Base-by-base conservation (phyloP, 179 eudicot genomes). In the Vitellaria paradoxa region DNA sequence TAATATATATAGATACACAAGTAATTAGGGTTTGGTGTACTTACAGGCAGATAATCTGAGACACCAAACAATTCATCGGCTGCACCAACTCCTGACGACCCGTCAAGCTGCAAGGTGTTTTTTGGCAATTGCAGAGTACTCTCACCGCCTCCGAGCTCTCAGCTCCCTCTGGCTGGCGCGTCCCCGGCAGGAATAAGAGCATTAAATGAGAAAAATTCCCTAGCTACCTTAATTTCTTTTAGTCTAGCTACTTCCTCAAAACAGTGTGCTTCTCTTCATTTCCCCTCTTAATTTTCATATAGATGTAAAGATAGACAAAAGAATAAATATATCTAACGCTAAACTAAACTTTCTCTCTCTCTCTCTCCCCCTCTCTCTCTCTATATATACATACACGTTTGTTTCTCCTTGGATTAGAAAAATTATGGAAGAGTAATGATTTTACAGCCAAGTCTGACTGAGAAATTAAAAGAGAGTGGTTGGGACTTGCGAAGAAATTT, bases 131-230 rank as follows among this genome's bases (percentile, higher is more conserved):
- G 91, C 88, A 1, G 99, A 95, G 83, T 93, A 95, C 81, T 91
- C 88, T 75, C 93, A 91, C 67, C 95, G 99, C 26, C 98, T 95
- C 52, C 91, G 97, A 11, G 91, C 97, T 46, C 93, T 95, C 46
- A 95, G 99, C 85, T 91, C 98, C 65, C 89, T 93, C 47, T 95
- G 98, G 97, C 9, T 90, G 81, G 85, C 92, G 6, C 94, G 96
- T 17, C 98, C 98, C 0, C 88, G 97, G 15, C 94, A 89, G 11
- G 92, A 93, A 55, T 93, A 74, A 79, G 42, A 23, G 13, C 65
- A 65, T 7, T 14, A 65, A 53, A 71, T n/a, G 6, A 46, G 12
- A 71, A 5, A 56, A 68, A 37, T 65, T 2, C 52, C 46, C 73
- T 62, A 46, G 79, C 61, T 67, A n/a, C 49, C 50, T n/a, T 37